Evolutionary conservation across 1,284 basidiomycete genomes (phyloP).

Genomic region (Malassezia restricta): DNA sequence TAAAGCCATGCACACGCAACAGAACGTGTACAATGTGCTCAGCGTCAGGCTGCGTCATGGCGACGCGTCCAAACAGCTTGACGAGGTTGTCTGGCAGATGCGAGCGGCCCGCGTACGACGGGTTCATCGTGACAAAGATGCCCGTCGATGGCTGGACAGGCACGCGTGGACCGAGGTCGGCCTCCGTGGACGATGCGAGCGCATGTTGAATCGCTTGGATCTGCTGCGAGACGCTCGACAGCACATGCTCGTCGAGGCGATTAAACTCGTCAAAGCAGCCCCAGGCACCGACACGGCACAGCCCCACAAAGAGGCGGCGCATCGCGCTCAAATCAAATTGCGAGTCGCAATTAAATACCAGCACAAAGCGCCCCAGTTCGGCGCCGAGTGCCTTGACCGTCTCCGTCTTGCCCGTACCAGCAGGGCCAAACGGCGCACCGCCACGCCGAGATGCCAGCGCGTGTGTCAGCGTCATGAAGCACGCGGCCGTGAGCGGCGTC

Average conservation of each 20-base stretch:
- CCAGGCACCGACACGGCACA: constrained; percentile 97
- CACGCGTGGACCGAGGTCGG: constrained; percentile 80
- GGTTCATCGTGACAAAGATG: constrained; percentile 92
- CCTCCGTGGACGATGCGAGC: constrained; percentile 52
- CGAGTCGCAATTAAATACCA: constrained; percentile 99
- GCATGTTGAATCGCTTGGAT: constrained; percentile 98
- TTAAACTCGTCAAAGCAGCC: constrained; percentile 53
- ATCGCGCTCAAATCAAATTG: constrained; percentile 99
- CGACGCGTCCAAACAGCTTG: constrained; percentile 88
- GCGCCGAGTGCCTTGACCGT: constrained; percentile 97
- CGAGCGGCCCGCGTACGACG: constrained; percentile 89
- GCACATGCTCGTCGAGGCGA: constrained; percentile 89
- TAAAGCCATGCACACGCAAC: constrained; percentile 98
- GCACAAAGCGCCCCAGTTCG: constrained; percentile 88
- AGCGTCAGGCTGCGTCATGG: constrained; percentile 95
- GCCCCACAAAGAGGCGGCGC: constrained; percentile 95
- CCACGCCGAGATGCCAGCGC: constrained; percentile 87
- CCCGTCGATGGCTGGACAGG: constrained; percentile 88
- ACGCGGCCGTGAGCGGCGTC: constrained; percentile 93
- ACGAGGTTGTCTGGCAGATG: constrained; percentile 91
- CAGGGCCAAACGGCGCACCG: constrained; percentile 93
- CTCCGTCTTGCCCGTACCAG: constrained; percentile 98
- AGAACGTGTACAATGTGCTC: constrained; percentile 98
- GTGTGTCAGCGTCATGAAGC: constrained; percentile 91
- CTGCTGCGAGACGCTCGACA: constrained; percentile 96